Evolutionary conservation across 768 basidiomycete genomes (phyloP).

Genomic region (Glaciozyma antarctica): DNA sequence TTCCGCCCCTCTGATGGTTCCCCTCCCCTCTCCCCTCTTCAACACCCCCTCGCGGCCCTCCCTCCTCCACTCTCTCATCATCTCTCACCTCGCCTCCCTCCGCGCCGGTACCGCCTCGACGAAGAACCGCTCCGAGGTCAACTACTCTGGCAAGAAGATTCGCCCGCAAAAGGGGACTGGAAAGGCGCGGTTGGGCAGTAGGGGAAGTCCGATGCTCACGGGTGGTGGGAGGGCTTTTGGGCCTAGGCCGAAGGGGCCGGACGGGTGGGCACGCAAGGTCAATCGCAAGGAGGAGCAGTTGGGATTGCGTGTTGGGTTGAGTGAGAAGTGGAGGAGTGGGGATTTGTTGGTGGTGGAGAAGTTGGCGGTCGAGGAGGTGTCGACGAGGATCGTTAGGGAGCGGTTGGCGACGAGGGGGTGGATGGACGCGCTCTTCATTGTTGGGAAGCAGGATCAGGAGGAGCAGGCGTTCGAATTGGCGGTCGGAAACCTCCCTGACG

Average conservation of each 20-base stretch:
- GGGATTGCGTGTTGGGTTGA: conserved; percentile 84
- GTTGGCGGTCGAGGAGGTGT: conserved; percentile 61
- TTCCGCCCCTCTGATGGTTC: conserved; percentile 32
- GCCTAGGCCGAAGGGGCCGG: conserved; percentile 55
- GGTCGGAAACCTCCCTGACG: conserved; percentile 60
- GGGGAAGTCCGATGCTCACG: conserved; percentile 70
- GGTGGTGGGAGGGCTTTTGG: conserved; percentile 92
- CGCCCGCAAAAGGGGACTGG: conserved; percentile 87
- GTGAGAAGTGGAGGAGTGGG: conserved; percentile 66
- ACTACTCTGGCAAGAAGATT: conserved; percentile 80
- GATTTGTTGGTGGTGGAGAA: conserved; percentile 64
- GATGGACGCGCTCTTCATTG: conserved; percentile 66
- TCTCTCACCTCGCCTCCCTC: conserved; percentile 74
- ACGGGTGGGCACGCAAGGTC: conserved; percentile 83
- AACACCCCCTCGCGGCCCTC: conserved; percentile 78
- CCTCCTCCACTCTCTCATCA: conserved; percentile 83
- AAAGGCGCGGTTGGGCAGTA: conserved; percentile 78
- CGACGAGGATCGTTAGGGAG: conserved; percentile 58
- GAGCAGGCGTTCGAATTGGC: conserved; percentile 50
- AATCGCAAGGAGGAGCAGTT: conserved; percentile 86
- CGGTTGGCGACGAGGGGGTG: conserved; percentile 58
- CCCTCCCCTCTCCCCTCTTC: conserved; percentile 55
- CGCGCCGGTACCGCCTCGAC: conserved; percentile 88
- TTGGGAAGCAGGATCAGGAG: conserved; percentile 46
- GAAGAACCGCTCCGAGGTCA: conserved; percentile 77